These are phyloP conservation scores for Cadophora sp. DNA, from an alignment of 2,329 filamentous ascomycete species.

Conservation along the genomic window DNA sequence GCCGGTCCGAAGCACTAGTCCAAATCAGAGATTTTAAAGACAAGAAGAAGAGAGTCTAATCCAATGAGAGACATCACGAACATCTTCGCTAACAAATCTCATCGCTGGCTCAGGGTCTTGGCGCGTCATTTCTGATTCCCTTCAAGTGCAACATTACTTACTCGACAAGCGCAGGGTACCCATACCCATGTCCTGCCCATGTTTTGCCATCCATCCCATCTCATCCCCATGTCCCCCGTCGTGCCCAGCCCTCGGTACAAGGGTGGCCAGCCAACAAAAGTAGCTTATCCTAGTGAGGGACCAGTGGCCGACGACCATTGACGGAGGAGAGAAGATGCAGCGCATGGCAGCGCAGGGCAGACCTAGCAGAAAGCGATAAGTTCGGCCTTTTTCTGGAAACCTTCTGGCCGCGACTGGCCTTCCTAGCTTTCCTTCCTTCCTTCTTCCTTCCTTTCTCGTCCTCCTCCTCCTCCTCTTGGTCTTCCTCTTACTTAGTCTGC, in stretches of 20 bases:
- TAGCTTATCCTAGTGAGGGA: slow-evolving; percentile 3
- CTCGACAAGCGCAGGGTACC: not conserved
- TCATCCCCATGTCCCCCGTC: not conserved
- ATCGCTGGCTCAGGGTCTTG: not conserved
- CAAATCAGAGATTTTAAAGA: not conserved
- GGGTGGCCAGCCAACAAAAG: not conserved
- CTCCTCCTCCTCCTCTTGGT: not conserved
- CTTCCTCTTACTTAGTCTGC: not conserved
- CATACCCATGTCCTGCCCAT: not conserved
- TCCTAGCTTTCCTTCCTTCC: not conserved
- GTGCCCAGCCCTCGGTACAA: not conserved
- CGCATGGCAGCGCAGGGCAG: not conserved
- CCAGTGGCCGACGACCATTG: not conserved
- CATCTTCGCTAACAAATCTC: not conserved
- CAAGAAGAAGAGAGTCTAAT: not conserved
- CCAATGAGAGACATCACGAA: not conserved
- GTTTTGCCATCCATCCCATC: not conserved
- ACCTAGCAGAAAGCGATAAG: not conserved
- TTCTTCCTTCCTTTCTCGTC: not conserved
- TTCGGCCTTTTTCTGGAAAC: slow-evolving; percentile 13
- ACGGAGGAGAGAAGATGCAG: not conserved
- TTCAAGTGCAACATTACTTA: not conserved
- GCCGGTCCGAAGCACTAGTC: slow-evolving; percentile 4
- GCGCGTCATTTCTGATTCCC: not conserved
- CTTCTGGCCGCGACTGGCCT: slow-evolving; percentile 14